Percentiles rank a stretch among this genome's conserved stretches.
These are phyloP conservation scores for Brassica nigra DNA, from an alignment of 345 rosid genomes.

Conservation along the genomic window DNA sequence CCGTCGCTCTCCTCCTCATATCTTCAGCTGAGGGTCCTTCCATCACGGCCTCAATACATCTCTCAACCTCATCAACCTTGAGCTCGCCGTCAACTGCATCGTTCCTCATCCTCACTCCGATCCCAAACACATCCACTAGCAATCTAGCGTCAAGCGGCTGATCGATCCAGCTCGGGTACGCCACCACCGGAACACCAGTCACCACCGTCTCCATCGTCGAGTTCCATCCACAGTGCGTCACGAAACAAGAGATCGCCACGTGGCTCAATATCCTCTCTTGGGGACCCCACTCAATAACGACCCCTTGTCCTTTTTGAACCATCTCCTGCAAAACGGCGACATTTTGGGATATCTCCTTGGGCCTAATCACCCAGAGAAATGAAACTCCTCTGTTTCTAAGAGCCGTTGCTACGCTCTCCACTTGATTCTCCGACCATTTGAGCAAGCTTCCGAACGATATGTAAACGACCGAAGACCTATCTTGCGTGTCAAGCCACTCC, in stretches of 20 bases:
- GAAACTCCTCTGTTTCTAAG: slow-evolving; percentile 40
- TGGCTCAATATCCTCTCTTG: slow-evolving; percentile 58
- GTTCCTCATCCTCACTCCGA: slow-evolving; percentile 51
- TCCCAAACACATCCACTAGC: slow-evolving; percentile 48
- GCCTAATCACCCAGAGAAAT: slow-evolving; percentile 64
- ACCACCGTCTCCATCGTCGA: slow-evolving; percentile 53
- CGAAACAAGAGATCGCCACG: slow-evolving; percentile 48
- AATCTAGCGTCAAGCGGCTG: slow-evolving; percentile 49
- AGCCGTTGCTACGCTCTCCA: slow-evolving; percentile 48
- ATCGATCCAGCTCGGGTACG: slow-evolving; percentile 54
- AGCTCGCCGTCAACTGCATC: slow-evolving; percentile 35
- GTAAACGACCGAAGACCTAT: slow-evolving; percentile 54
- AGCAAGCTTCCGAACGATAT: slow-evolving; percentile 62
- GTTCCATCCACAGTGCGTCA: slow-evolving; percentile 69
- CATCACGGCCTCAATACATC: slow-evolving; percentile 48
- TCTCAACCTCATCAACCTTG: slow-evolving; percentile 45
- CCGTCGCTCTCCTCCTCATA: slow-evolving; percentile 47
- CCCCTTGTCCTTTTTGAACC: slow-evolving; percentile 40
- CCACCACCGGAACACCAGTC: slow-evolving; percentile 56
- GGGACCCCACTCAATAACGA: slow-evolving; percentile 52
- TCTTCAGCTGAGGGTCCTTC: slow-evolving; percentile 32
- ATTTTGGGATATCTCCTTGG: slow-evolving; percentile 15
- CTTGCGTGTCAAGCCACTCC: slow-evolving; percentile 59
- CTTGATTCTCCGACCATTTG: slow-evolving; percentile 37
- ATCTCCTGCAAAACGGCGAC: slow-evolving; percentile 32